Base-by-base conservation (phyloP, 1,139 yeast genomes). In the Yamadazyma taylorii region DNA sequence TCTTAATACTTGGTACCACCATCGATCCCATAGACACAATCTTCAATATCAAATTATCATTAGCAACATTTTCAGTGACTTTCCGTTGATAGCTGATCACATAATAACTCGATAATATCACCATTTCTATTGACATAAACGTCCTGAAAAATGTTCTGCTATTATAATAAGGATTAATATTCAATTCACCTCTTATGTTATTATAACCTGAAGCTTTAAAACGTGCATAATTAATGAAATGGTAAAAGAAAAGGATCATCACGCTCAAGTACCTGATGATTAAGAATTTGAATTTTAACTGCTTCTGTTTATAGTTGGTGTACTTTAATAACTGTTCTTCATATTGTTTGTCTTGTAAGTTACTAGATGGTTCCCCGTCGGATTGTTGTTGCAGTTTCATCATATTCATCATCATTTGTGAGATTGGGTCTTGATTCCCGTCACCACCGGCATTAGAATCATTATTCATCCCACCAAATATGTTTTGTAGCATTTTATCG, bases 1-100 rank as follows among this genome's bases (percentile, higher is more conserved):
- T 41, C 17, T 54, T 46, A n/a, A 67, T 48, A 37, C 56, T 61
- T 0, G 77, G 77, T 24, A 63, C 48, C n/a, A 69, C 54, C 58
- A 63, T 53, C 2, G 71, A 51, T 0, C 58, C 72, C 52, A 66
- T 52, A 9, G 61, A 53, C 14, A 68, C 39, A 7, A 55, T 47
- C 39, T 65, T 66, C 35, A 67, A 43, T 7, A 68, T 47, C 16
- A 59, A 36, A 41, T 56, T 63, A 41, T 59, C 61, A 16, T 55
- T 55, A 17, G 58, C 49, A 5, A 58, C 52, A 13, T 49, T 47
- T 30, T 56, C 47, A 32, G 61, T 52, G 15, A 58, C 53, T 11
- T 58, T 61, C 12, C 52, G 48, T 7, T 52, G 55, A n/a, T 59
- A 42, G 35, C 62, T 52, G 5, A 67, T 44, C 29, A 63, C 28